Base-by-base conservation (phyloP, 495 filamentous ascomycete genomes). In the Darksidea phi region DNA sequence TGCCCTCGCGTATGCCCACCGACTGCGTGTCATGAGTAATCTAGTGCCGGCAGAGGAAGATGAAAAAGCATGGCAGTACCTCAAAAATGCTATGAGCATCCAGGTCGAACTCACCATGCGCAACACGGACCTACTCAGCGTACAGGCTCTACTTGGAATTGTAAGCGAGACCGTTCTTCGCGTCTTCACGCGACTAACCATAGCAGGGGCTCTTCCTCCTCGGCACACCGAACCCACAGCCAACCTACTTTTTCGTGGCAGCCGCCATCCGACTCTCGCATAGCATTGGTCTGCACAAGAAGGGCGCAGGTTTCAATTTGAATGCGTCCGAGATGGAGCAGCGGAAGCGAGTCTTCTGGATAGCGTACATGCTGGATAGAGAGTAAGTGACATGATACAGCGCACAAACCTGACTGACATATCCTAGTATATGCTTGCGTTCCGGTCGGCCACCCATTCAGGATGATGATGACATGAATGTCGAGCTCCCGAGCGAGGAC, bases 381-480 rank as follows among this genome's bases (percentile, higher is more conserved):
- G 94, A 97, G 82, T 85, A 73, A 58, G 78, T 73, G 18, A 21
- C 12, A 6, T 12, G 12, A 15, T 17, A 18, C 20, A 26, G 15
- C 21, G 15, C 54, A 7, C 6, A 25, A 48, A 57, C 15, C 66
- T 74, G 49, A 73, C 68, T 61, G n/a, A 70, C 49, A 18, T 26
- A 6, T 41, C 0, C 15, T 52, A 85, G 82, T 68, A 84, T 97
- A 59, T 96, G 92, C 72, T 82, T 98, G 26, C 85, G 94, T 28
- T 94, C 91, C 17, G 94, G 94, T 32, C 84, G 94, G 53, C 94
- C 94, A 23, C 93, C 92, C 17, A 89, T 90, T 13, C 95, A 97
- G 70, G 93, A 97, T 69, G 94, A 97, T 68, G 91, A 97, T 73
- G 94, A 98, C 70, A 95, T 96, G 88, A 97, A 95, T 70, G 94